A percentile compares a stretch with the other conserved stretches of the same genome.
phyloP scores from a whole-genome alignment of 2,329 filamentous ascomycete species.

The Tricladium varicosporioides region DNA sequence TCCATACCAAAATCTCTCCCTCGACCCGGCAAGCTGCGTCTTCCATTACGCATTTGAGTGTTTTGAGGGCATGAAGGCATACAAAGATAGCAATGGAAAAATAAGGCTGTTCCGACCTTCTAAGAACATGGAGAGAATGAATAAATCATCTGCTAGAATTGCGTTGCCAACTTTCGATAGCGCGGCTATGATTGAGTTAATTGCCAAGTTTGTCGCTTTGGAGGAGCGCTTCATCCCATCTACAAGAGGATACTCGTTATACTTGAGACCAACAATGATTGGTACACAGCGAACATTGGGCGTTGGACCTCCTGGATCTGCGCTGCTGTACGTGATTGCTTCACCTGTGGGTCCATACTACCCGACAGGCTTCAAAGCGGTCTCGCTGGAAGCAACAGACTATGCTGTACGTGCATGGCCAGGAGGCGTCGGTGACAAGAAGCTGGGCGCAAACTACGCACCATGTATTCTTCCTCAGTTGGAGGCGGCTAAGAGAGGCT shows the following conservation, averaged over 20 bases:
- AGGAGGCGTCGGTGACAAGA: constrained; percentile 95
- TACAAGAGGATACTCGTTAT: constrained; percentile 86
- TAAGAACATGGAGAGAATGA: constrained; percentile 94
- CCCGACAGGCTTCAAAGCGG: constrained; percentile 95
- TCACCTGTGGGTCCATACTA: constrained; percentile 98
- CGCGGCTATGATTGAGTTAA: constrained; percentile 73
- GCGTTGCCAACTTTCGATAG: constrained; percentile 84
- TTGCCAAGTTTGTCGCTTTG: constrained; percentile 74
- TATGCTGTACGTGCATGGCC: constrained; percentile 98
- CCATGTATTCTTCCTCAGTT: constrained; percentile 97
- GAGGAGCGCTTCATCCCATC: constrained; percentile 89
- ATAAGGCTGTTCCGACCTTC: constrained; percentile 90
- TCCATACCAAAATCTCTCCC: constrained; percentile 94
- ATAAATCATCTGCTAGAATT: constrained; percentile 87
- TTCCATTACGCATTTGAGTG: constrained; percentile 98
- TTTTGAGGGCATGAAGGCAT: constrained; percentile 99
- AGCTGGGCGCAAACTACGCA: constrained; percentile 98
- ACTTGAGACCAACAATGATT: constrained; percentile 95
- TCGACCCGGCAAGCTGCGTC: constrained; percentile 94
- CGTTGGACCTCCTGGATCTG: constrained; percentile 86
- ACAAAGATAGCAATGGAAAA: constrained; percentile 78
- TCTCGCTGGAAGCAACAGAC: constrained; percentile 92
- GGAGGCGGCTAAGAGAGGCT: constrained; percentile 84
- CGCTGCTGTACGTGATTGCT: constrained; percentile 91
- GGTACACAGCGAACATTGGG: constrained; percentile 94